phyloP scores from a whole-genome alignment of 2,329 filamentous ascomycete species.

The Volutella citrinella region DNA sequence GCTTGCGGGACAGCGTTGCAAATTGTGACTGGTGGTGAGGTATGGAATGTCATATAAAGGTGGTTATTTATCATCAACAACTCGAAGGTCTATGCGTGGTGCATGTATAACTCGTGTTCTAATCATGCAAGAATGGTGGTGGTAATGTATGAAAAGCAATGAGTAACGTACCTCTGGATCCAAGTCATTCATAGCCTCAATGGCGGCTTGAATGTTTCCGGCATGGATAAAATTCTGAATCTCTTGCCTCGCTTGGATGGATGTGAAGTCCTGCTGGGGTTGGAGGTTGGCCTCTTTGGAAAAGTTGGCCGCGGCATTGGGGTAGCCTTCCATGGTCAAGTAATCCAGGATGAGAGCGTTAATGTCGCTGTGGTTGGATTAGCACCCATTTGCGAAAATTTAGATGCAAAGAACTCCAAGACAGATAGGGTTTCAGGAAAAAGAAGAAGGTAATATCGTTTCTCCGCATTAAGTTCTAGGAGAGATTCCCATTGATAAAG shows the following conservation, averaged over 20 bases:
- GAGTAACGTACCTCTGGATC: constrained; percentile 80
- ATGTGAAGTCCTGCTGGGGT: constrained; percentile 67
- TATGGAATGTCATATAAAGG: constrained; percentile 42
- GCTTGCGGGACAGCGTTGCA: too few species aligned
- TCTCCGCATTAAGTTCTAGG: constrained; percentile 94
- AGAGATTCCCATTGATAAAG: constrained; percentile 99
- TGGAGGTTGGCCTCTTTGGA: constrained; percentile 88
- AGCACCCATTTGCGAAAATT: constrained; percentile 18
- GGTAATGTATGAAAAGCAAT: too few species aligned
- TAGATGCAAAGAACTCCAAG: constrained; percentile 3
- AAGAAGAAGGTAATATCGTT: constrained; percentile 70
- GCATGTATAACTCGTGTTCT: constrained; percentile 90
- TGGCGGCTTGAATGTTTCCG: constrained; percentile 81
- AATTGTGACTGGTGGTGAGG: constrained; percentile 6
- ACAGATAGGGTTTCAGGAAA: constrained; percentile 31
- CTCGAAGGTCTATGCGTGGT: constrained; percentile 96
- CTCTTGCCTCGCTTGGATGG: constrained; percentile 73
- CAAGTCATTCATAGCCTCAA: constrained; percentile 82
- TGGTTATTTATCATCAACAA: constrained; percentile 88
- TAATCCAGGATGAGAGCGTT: constrained; percentile 96
- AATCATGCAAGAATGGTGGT: constrained; percentile 67
- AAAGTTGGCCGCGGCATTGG: constrained; percentile 88
- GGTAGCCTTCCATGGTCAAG: constrained; percentile 92
- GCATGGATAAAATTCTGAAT: constrained; percentile 83
- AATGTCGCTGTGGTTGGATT: constrained; percentile 68